A percentile compares a stretch with the other conserved stretches of the same genome.
Evolutionary conservation across 148 eudicot genomes (phyloP).

Genomic region (Nepenthes gracilis): DNA sequence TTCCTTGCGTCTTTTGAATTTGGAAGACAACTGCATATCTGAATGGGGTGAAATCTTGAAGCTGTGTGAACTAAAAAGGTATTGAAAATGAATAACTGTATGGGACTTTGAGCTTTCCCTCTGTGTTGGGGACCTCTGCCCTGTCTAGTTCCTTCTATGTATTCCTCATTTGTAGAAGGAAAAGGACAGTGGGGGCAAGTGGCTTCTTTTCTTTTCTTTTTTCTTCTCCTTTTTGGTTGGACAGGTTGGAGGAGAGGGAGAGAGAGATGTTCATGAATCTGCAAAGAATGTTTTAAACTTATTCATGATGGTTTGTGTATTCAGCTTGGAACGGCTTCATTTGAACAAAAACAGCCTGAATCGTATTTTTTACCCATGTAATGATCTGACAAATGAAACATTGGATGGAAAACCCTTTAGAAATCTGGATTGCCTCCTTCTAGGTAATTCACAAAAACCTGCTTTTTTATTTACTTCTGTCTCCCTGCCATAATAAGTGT

Average conservation of each 20-base stretch:
- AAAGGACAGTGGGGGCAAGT: no score
- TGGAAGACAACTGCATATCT: slow-evolving; percentile 73
- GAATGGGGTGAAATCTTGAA: slow-evolving; percentile 81
- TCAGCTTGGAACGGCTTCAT: slow-evolving; percentile 79
- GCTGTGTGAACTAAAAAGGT: slow-evolving; percentile 64
- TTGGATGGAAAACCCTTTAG: slow-evolving; percentile 33
- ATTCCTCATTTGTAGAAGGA: background rate
- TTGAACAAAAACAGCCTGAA: slow-evolving; percentile 65
- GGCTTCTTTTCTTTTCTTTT: background rate
- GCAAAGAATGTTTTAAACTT: background rate
- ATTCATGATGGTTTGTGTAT: slow-evolving; percentile 5
- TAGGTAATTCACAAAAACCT: slow-evolving; percentile 38
- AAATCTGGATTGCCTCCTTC: slow-evolving; percentile 60
- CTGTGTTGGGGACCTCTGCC: background rate
- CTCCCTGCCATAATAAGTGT: no score
- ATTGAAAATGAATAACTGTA: background rate
- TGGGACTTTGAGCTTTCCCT: background rate
- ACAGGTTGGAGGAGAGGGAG: background rate
- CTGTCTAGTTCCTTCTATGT: background rate
- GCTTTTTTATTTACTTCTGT: background rate
- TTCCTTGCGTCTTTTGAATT: slow-evolving; percentile 54
- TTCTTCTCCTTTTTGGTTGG: background rate
- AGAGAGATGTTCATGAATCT: background rate
- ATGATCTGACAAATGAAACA: slow-evolving; percentile 15
- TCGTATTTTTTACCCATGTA: slow-evolving; percentile 43